Base-by-base conservation (phyloP, 2,329 filamentous ascomycete species). In the Colletotrichum tamarilloi region DNA sequence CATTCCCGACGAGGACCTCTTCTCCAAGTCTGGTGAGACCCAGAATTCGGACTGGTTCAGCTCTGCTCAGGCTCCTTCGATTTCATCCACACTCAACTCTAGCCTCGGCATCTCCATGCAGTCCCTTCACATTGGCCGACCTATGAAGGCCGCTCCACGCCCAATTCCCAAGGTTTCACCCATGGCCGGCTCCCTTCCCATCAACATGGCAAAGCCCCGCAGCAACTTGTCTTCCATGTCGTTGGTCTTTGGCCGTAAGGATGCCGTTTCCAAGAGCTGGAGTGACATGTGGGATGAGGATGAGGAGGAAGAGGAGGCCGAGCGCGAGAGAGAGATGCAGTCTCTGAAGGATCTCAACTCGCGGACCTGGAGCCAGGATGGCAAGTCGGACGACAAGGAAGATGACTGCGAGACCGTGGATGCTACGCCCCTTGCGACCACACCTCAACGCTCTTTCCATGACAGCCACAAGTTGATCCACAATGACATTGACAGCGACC, bases 271-370 rank as follows among this genome's bases (percentile, higher is more conserved):
- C 69, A 98, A 98, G 92, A 98, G 97, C 87, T 99, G 97, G 97
- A 98, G 95, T 79, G 97, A 99, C 82, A 91, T 98, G 82, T 98
- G 95, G 93, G 96, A 98, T 72, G 96, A 98, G 82, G 96, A 98
- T 67, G 86, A 87, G 58, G 95, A 97, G 79, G 92, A 93, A 76
- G 91, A 93, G 75, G 90, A 94, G 77, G 89, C 92, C 78, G 90
- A 92, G 79, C 88, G 88, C 74, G 84, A 85, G 73, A 89, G 89
- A 75, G 90, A 92, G 80, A 85, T 90, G 68, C 84, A 88, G 73
- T 85, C 85, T 6, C 84, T 93, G 30, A 90, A 92, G 83, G 86
- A 91, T 80, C 87, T 93, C 78, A 94, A 95, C 80, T 90, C 92
- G 68, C 89, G 93, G 76, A 94, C 92, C 68, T 95, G 92, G 92